Percentiles rank a stretch among this genome's conserved stretches.
These are phyloP conservation scores for Alternaria dauci DNA, from an alignment of 2,329 filamentous ascomycete species.

Conservation along the genomic window DNA sequence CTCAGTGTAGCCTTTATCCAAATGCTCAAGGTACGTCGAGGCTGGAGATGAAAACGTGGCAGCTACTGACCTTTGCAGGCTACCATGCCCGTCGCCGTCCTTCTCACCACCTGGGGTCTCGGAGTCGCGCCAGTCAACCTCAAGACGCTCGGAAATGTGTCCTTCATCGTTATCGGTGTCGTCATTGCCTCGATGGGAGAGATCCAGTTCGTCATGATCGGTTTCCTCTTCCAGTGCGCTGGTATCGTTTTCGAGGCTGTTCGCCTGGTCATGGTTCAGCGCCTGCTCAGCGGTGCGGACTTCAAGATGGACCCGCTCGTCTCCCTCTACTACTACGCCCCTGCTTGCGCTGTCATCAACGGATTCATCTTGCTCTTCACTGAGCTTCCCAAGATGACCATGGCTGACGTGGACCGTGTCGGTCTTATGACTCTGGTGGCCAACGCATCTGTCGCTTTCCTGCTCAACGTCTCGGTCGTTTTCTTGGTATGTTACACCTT, in stretches of 20 bases:
- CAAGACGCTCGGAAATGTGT: constrained; percentile 90
- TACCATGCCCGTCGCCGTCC: constrained; percentile 91
- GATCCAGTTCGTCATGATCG: constrained; percentile 86
- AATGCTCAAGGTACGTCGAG: constrained; percentile 86
- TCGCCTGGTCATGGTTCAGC: constrained; percentile 84
- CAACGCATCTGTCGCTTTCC: constrained; percentile 80
- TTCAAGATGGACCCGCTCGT: constrained; percentile 94
- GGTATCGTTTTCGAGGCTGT: constrained; percentile 85
- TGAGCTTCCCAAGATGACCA: constrained; percentile 74
- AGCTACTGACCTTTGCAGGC: constrained; percentile 63
- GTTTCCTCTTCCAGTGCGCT: constrained; percentile 79
- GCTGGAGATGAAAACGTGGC: background rate
- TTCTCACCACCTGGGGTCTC: constrained; percentile 87
- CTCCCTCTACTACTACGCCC: constrained; percentile 89
- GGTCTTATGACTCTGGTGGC: constrained; percentile 75
- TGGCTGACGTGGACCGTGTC: constrained; percentile 76
- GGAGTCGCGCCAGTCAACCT: constrained; percentile 84
- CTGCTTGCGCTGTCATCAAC: constrained; percentile 85
- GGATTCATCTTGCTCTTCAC: constrained; percentile 74
- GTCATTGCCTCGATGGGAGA: constrained; percentile 94
- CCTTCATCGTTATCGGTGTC: constrained; percentile 92
- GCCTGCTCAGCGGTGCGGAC: constrained; percentile 79
- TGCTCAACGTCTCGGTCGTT: constrained; percentile 85
- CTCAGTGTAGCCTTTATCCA: constrained; percentile 97
- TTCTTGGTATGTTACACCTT: constrained; percentile 71